Evolutionary conservation across 2,329 filamentous ascomycete species (phyloP).

Genomic region (Colletotrichum liriopes): DNA sequence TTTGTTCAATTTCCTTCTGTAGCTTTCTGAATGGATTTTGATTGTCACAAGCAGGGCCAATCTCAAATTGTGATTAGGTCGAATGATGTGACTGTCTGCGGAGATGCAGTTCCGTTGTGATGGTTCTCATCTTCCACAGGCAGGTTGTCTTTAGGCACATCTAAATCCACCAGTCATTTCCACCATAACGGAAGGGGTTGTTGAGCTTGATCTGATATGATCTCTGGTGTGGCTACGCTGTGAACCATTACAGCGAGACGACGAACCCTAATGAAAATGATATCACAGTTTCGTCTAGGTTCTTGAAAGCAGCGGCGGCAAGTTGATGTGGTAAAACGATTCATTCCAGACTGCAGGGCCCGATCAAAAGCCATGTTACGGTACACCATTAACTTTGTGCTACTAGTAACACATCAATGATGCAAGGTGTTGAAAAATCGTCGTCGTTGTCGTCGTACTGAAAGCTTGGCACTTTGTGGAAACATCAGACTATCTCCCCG

Average conservation of each 20-base stretch:
- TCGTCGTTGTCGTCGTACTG: neutral
- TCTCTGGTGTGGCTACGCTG: neutral
- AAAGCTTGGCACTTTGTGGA: neutral
- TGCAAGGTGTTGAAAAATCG: neutral
- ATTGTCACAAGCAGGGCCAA: neutral
- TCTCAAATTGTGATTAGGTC: neutral
- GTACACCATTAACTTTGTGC: too few relatives aligned
- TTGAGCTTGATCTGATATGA: rapidly evolving
- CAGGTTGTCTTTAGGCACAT: neutral
- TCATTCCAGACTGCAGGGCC: neutral
- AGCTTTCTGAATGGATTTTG: neutral
- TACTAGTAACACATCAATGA: neutral
- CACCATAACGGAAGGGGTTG: neutral
- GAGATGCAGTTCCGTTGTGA: neutral
- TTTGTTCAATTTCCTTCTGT: neutral
- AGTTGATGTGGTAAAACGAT: conserved; percentile 12
- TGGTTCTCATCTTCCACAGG: neutral
- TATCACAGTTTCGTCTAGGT: neutral
- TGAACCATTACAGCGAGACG: neutral
- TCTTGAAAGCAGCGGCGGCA: neutral
- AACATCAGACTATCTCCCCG: neutral
- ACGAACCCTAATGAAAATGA: neutral
- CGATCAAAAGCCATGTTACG: neutral
- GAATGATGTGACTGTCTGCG: neutral
- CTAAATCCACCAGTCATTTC: conserved; percentile 1